phyloP scores from a whole-genome alignment of 257 asterid species.

The Lantana camara region DNA sequence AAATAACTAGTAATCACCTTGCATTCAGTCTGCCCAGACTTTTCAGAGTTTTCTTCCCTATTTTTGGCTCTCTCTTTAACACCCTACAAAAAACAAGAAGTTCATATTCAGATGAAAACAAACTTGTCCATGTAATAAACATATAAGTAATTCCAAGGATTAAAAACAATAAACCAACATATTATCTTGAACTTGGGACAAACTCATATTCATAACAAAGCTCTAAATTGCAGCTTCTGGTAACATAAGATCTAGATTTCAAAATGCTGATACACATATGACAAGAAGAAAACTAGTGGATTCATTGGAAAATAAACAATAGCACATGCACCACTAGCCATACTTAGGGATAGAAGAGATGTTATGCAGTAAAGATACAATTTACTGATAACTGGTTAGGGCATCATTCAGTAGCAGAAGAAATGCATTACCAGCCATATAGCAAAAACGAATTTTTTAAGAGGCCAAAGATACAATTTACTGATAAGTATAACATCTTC shows the following conservation, averaged over 20 bases:
- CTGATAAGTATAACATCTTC: neutral
- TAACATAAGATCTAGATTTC: neutral
- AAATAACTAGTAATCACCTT: slow-evolving; percentile 47
- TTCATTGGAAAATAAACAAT: neutral
- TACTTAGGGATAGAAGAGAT: neutral
- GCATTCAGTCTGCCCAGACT: slow-evolving; percentile 63
- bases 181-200: neutral
- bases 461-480: neutral
- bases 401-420: neutral
- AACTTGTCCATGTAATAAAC: neutral
- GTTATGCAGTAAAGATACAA: neutral
- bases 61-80: slow-evolving; percentile 46
- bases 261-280: neutral
- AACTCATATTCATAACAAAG: neutral
- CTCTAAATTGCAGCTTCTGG: neutral
- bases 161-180: neutral
- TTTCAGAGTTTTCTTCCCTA: slow-evolving; percentile 47
- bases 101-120: slow-evolving; percentile 12
- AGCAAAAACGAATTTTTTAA: neutral
- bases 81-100: slow-evolving; percentile 25
- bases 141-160: neutral
- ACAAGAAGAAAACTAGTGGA: neutral
- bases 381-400: neutral
- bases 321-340: neutral
- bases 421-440: neutral